Percentiles rank a stretch among this genome's conserved stretches.
Conservation (phyloP, 129 eudicot species). For the Kitagawia praeruptora region DNA sequence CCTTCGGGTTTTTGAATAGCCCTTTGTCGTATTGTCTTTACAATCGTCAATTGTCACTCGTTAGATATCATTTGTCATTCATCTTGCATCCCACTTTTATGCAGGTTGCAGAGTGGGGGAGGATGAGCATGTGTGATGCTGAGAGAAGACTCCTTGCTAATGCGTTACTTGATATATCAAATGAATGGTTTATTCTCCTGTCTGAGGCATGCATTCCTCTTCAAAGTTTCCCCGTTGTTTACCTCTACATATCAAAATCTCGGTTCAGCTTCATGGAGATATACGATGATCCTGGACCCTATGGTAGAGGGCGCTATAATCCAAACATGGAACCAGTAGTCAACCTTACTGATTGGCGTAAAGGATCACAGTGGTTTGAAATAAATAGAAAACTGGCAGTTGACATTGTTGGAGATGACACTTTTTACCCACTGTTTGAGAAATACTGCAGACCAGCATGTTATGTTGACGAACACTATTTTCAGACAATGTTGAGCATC, state of each 20-base stretch:
- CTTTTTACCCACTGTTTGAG: conserved; percentile 62
- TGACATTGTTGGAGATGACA: conserved; percentile 42
- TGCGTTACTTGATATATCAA: conserved; percentile 76
- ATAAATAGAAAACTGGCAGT: conserved; percentile 56
- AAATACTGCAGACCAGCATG: conserved; percentile 68
- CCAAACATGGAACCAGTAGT: conserved; percentile 54
- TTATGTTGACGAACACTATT: conserved; percentile 86
- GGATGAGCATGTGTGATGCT: conserved; percentile 81
- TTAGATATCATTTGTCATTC: not conserved
- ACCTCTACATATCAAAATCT: conserved; percentile 60
- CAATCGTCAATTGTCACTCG: not conserved
- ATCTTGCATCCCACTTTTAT: not conserved
- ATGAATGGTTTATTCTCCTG: conserved; percentile 67
- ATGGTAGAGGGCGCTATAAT: conserved; percentile 77
- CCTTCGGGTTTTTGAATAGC: too few relatives aligned
- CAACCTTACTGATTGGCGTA: conserved; percentile 65
- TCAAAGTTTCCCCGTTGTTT: conserved; percentile 50
- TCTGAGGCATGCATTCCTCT: conserved; percentile 89
- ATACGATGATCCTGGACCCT: conserved; percentile 57
- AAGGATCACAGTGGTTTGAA: conserved; percentile 98
- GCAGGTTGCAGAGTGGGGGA: conserved; percentile 80
- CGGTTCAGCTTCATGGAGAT: conserved; percentile 57
- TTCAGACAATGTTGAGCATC: conserved; percentile 72
- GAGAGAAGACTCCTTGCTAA: conserved; percentile 82
- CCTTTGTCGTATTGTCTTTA: not conserved